Percentiles rank a stretch among this genome's conserved stretches.
Conservation (phyloP, 2,329 filamentous ascomycete genomes). For the Metarhizium anisopliae region DNA sequence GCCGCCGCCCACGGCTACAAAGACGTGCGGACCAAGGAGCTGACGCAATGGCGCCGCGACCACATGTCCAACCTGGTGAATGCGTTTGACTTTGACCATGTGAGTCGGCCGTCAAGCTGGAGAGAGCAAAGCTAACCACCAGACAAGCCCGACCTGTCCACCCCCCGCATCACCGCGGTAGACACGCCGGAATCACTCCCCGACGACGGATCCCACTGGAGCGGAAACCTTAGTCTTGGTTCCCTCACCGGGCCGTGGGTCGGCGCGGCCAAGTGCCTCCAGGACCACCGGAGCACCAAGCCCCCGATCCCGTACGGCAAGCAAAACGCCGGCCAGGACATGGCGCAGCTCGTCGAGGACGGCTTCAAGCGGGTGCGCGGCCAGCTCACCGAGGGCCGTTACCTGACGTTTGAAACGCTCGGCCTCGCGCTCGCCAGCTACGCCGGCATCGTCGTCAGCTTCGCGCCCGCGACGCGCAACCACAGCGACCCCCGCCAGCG, state of each 20-base stretch:
- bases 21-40: conserved; percentile 19
- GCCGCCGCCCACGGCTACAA: conserved; percentile 19
- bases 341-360: conserved; percentile 60
- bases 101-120: not conserved
- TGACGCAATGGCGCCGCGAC: conserved; percentile 17
- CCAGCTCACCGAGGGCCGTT: conserved; percentile 42
- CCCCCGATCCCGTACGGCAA: conserved; percentile 9
- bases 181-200: conserved; percentile 5
- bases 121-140: not conserved
- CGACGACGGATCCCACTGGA: conserved; percentile 4
- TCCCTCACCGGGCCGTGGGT: conserved; percentile 12
- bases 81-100: conserved; percentile 31
- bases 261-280: conserved; percentile 10
- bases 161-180: conserved; percentile 2
- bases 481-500: conserved; percentile 35
- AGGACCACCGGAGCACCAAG: conserved; percentile 4
- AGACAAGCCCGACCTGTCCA: conserved; percentile 8
- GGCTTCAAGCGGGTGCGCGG: conserved; percentile 45
- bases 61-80: conserved; percentile 22
- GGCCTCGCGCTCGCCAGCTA: conserved; percentile 28
- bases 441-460: conserved; percentile 16
- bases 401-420: conserved; percentile 36
- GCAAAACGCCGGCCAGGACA: conserved; percentile 61
- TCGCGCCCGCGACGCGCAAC: conserved; percentile 4
- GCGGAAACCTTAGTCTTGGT: conserved; percentile 9